Evolutionary conservation across 108 stramenopile genomes (phyloP).

Genomic region (Nitzschia sp.): DNA sequence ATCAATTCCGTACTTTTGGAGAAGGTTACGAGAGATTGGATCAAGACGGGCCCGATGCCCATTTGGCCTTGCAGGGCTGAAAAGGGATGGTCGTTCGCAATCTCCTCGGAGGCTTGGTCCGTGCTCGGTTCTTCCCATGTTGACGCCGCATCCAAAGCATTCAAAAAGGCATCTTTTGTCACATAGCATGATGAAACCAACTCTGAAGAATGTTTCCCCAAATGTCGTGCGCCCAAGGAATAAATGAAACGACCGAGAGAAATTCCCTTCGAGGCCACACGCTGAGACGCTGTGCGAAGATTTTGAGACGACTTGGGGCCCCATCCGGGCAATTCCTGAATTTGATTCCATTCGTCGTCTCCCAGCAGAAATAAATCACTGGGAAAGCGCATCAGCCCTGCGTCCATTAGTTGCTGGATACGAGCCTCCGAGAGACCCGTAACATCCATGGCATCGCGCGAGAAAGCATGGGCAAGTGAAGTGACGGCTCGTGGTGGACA

Average conservation of each 20-base stretch:
- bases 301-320: constrained; percentile 72
- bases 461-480: constrained; percentile 73
- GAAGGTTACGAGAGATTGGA: constrained; percentile 58
- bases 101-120: neutral
- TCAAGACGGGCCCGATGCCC: constrained; percentile 69
- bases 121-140: constrained; percentile 21
- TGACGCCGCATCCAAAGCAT: constrained; percentile 49
- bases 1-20: constrained; percentile 54
- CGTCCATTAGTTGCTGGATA: constrained; percentile 61
- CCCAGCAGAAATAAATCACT: constrained; percentile 62
- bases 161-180: constrained; percentile 54
- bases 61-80: constrained; percentile 30
- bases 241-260: constrained; percentile 70
- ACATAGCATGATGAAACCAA: constrained; percentile 67
- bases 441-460: constrained; percentile 77
- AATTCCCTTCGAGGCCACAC: constrained; percentile 55
- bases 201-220: constrained; percentile 71
- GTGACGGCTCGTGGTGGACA: constrained; percentile 79
- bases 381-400: constrained; percentile 57
- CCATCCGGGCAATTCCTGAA: constrained; percentile 72
- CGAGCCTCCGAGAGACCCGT: constrained; percentile 73
- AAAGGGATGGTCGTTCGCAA: constrained; percentile 22
- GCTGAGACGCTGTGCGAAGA: constrained; percentile 40
- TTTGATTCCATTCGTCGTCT: constrained; percentile 32
- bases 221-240: constrained; percentile 72